Conservation (phyloP, 2,329 filamentous ascomycete genomes). For the Paracoccidioides brasiliensis region DNA sequence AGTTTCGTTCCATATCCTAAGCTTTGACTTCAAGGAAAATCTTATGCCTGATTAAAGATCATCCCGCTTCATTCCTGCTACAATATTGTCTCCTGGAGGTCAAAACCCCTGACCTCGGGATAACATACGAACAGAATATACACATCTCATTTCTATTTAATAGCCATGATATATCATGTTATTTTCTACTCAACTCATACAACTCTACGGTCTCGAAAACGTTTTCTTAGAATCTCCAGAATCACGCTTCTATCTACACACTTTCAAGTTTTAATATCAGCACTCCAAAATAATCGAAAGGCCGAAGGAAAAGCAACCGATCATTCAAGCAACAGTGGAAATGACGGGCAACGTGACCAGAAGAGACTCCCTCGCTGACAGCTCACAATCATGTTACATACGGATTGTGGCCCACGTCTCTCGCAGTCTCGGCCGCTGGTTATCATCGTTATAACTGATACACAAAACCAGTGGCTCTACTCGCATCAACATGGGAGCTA, state of each 20-base stretch:
- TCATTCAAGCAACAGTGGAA: background rate
- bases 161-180: background rate
- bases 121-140: background rate
- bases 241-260: background rate
- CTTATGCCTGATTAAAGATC: background rate
- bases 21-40: background rate
- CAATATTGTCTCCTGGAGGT: background rate
- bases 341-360: background rate
- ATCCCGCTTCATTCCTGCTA: background rate
- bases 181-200: background rate
- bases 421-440: background rate
- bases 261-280: background rate
- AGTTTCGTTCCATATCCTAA: background rate
- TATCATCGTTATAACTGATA: background rate
- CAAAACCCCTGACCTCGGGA: background rate
- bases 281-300: no score
- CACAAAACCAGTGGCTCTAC: background rate
- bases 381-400: background rate
- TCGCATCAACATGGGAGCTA: constrained; percentile 1
- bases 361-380: background rate
- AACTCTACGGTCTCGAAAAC: background rate
- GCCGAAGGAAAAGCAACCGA: background rate
- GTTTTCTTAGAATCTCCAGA: background rate
- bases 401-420: background rate
- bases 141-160: background rate